Base-by-base conservation (phyloP, 495 filamentous ascomycete genomes). In the Tuber aestivum region DNA sequence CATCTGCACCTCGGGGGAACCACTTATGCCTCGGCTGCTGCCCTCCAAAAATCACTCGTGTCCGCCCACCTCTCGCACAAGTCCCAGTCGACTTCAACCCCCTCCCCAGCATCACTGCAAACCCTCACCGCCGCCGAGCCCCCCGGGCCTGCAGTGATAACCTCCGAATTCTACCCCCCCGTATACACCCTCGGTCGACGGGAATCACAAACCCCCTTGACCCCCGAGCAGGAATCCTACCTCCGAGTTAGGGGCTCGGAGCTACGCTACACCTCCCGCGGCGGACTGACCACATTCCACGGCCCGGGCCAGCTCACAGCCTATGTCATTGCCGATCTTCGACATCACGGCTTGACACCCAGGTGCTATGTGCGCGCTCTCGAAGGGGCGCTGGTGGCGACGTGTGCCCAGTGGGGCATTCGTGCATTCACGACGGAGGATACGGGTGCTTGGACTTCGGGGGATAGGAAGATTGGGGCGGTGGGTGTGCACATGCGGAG, bases 211-310 rank as follows among this genome's bases (percentile, higher is more conserved):
- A 86, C 87, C 20, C 87, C 88, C 1, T 87, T 91, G 73, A 87
- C 87, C 32, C 81, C 82, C 16, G 81, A 85, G 73, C 78, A 82
- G 37, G 80, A 77, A 23, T 81, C 76, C 1, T 83, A 86, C 69
- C 83, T 90, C 6, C 81, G 78, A 44, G 82, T 83, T 50, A 72
- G 83, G 38, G 85, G 87, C 23, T 92, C 93, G 32, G 88, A 90
- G 32, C 87, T 96, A 79, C 83, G 89, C 56, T 87, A 90, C 73
- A 91, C 93, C 9, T 88, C 91, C 12, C 90, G 95, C 69, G 95
- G 95, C 78, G 95, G 95, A 0, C 92, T 95, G 75, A 94, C 92
- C 0, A 98, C 95, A 7, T 99, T 97, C 86, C 95, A 99, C 82
- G 95, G 95, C 0, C 95, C 95, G 0, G 95, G 95, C 0, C 95